Conservation (phyloP, 805 yeast species). For the Ogataea ramenticola region DNA sequence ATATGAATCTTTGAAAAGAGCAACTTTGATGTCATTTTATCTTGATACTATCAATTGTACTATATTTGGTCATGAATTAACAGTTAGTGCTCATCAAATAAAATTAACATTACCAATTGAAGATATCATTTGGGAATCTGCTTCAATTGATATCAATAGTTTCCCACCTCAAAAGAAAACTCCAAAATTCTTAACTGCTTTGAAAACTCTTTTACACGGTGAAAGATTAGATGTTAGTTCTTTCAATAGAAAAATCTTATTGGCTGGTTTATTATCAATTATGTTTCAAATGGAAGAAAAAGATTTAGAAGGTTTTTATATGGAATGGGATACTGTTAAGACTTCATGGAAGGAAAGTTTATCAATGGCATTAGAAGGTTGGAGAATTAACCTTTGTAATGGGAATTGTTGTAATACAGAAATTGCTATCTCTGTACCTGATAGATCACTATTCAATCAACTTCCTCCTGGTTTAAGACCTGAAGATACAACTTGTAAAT, state of each 20-base stretch:
- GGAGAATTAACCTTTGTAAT: conserved; percentile 36
- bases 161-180: not conserved
- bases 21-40: conserved; percentile 65
- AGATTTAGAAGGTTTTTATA: conserved; percentile 37
- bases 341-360: conserved; percentile 59
- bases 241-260: conserved; percentile 50
- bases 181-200: conserved; percentile 15
- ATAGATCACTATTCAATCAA: not conserved
- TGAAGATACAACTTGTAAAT: conserved; percentile 38
- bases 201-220: conserved; percentile 33
- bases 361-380: conserved; percentile 55
- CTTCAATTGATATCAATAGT: not conserved
- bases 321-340: conserved; percentile 28
- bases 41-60: conserved; percentile 63
- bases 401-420: conserved; percentile 8
- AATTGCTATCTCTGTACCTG: not conserved
- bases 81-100: conserved; percentile 42
- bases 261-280: conserved; percentile 52
- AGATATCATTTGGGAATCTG: conserved; percentile 37
- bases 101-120: conserved; percentile 47
- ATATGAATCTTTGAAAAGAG: conserved; percentile 59
- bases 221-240: conserved; percentile 31
- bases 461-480: not conserved
- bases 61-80: conserved; percentile 55
- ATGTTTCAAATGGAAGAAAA: conserved; percentile 52